A percentile compares a stretch with the other conserved stretches of the same genome.
Conservation (phyloP, 768 basidiomycete genomes). For the Leccinum uliginosum region DNA sequence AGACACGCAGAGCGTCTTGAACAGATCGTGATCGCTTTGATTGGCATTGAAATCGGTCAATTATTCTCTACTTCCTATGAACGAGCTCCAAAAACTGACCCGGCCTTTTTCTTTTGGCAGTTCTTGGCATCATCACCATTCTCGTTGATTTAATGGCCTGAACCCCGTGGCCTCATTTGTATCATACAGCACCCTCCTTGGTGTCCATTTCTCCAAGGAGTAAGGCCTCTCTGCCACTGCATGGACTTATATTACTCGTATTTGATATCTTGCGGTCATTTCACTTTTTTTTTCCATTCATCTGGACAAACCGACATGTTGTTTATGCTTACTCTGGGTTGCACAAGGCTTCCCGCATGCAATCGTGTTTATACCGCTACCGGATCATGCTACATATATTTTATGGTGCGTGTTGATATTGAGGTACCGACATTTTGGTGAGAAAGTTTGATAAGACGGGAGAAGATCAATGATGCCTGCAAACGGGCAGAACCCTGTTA, state of each 20-base stretch:
- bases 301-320: neutral
- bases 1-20: slow-evolving; percentile 88
- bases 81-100: neutral
- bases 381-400: neutral
- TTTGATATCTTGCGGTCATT: slow-evolving; percentile 2
- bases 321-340: neutral
- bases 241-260: slow-evolving; percentile 5
- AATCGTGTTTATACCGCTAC: neutral
- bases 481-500: neutral
- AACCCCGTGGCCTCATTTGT: slow-evolving; percentile 6
- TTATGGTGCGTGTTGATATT: neutral
- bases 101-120: slow-evolving; percentile 31
- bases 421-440: slow-evolving; percentile 3
- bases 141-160: slow-evolving; percentile 76
- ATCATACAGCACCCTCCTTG: slow-evolving; percentile 6
- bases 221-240: neutral
- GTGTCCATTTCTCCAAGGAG: slow-evolving; percentile 4
- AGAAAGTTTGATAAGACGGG: slow-evolving; percentile 6
- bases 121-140: slow-evolving; percentile 88
- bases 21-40: slow-evolving; percentile 88
- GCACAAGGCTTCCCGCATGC: neutral
- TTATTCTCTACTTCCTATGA: slow-evolving; percentile 2
- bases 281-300: neutral
- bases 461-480: slow-evolving; percentile 1
- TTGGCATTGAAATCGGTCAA: slow-evolving; percentile 82